phyloP scores from a whole-genome alignment of 1,139 yeast genomes.

The Debaryomyces robertsiae region DNA sequence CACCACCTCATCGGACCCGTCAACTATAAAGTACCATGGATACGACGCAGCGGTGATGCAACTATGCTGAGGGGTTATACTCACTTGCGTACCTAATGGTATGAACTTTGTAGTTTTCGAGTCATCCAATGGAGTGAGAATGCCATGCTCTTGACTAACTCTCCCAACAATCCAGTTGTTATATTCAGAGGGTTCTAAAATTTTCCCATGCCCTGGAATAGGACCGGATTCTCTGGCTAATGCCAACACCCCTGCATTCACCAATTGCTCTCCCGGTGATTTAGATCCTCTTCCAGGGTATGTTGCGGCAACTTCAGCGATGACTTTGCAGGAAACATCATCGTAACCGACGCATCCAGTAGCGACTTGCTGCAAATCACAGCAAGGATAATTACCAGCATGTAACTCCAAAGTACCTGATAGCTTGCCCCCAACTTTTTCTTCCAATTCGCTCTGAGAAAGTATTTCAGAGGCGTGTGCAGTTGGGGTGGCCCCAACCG shows the following conservation, averaged over 20 bases:
- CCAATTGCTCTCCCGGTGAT: conserved; percentile 59
- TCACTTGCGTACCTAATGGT: conserved; percentile 57
- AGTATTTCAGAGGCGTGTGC: conserved; percentile 58
- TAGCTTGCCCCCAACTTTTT: conserved; percentile 30
- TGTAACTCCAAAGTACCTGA: conserved; percentile 64
- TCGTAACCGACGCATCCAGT: conserved; percentile 56
- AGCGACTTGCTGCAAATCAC: conserved; percentile 75
- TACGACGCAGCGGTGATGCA: conserved; percentile 72
- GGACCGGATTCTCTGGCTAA: conserved; percentile 65
- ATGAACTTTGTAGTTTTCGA: conserved; percentile 35
- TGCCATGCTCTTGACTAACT: conserved; percentile 68
- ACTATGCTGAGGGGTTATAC: conserved; percentile 69
- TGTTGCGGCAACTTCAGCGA: conserved; percentile 65
- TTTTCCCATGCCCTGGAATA: conserved; percentile 51
- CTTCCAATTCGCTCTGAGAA: conserved; percentile 23
- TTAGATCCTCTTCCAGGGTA: conserved; percentile 54
- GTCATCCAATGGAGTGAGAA: conserved; percentile 42
- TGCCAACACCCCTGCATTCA: conserved; percentile 75
- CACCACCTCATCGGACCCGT: conserved; percentile 49
- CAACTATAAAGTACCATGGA: conserved; percentile 59
- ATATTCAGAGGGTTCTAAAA: conserved; percentile 36
- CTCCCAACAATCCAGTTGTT: conserved; percentile 59
- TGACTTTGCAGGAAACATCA: conserved; percentile 56
- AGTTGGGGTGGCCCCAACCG: conserved; percentile 85
- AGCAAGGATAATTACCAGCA: conserved; percentile 76